phyloP scores from a whole-genome alignment of 768 basidiomycete species.

The Boletus rufocinnamomeus region DNA sequence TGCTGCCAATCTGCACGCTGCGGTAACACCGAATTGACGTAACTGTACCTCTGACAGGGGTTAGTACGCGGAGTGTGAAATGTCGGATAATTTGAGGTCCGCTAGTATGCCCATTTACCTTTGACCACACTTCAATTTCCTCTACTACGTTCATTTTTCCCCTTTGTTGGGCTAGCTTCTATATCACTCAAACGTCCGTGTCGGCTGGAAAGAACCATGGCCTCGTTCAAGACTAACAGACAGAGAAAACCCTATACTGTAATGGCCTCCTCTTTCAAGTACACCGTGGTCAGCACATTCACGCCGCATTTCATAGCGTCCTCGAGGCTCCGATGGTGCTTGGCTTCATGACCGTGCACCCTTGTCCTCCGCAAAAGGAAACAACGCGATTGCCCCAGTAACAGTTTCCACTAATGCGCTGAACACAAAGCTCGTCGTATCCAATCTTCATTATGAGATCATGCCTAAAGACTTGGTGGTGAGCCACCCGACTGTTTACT shows the following conservation, averaged over 20 bases:
- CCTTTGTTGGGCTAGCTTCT: not conserved
- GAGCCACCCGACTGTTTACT: conserved; percentile 33
- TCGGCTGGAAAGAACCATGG: conserved; percentile 20
- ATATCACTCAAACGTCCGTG: not conserved
- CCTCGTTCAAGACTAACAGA: conserved; percentile 32
- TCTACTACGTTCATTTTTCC: not conserved
- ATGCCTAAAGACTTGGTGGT: conserved; percentile 87
- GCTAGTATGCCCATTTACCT: not conserved
- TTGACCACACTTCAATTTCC: not conserved
- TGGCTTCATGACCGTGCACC: conserved; percentile 81
- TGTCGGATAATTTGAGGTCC: conserved; percentile 8
- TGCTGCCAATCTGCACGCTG: no score
- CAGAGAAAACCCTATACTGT: conserved; percentile 48
- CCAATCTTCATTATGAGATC: conserved; percentile 91
- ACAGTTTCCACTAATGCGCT: conserved; percentile 31
- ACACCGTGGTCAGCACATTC: not conserved
- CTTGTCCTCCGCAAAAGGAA: conserved; percentile 34
- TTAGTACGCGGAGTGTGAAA: conserved; percentile 18
- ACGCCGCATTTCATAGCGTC: conserved; percentile 48
- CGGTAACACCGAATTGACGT: no score
- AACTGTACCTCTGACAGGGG: not conserved
- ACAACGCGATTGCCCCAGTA: conserved; percentile 25
- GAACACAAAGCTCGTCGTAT: conserved; percentile 68
- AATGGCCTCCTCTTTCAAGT: conserved; percentile 8
- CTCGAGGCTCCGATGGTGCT: conserved; percentile 58